Conservation (phyloP, 2,329 filamentous ascomycete species). For the Pseudonectria buxi region DNA sequence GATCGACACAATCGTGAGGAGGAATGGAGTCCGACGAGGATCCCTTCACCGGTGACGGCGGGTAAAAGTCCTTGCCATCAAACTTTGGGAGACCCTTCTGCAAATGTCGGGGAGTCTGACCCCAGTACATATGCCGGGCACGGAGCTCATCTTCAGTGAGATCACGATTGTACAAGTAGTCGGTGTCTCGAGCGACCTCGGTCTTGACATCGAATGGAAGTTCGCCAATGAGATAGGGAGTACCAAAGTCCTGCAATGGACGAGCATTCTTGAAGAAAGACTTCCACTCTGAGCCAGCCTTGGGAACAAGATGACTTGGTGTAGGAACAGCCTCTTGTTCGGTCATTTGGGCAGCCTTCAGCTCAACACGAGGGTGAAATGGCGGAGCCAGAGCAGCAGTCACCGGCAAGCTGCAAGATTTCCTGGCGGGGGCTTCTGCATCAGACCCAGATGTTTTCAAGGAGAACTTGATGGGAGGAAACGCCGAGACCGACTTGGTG, state of each 20-base stretch:
- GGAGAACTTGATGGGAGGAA: constrained; percentile 13
- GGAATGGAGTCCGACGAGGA: constrained; percentile 5
- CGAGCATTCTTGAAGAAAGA: constrained; percentile 15
- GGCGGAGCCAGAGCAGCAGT: constrained; percentile 43
- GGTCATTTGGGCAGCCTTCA: constrained; percentile 2
- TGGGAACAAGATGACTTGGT: constrained; percentile 6
- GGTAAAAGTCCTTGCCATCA: constrained; percentile 59
- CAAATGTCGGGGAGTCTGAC: constrained; percentile 43
- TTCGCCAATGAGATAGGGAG: constrained; percentile 50
- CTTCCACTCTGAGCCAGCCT: constrained; percentile 13
- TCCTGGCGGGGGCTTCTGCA: constrained; percentile 25
- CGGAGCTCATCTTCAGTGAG: constrained; percentile 53
- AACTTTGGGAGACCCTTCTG: constrained; percentile 54
- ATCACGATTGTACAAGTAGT: constrained; percentile 50
- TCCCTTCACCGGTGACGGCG: constrained; percentile 44
- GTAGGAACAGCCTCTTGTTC: constrained; percentile 1
- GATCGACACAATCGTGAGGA: too few relatives aligned
- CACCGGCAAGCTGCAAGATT: constrained; percentile 33
- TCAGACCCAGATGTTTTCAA: constrained; percentile 8
- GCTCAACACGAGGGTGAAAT: constrained; percentile 37
- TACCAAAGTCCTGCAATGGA: constrained; percentile 6
- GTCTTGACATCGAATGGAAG: constrained; percentile 38
- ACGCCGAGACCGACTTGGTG: constrained; percentile 20
- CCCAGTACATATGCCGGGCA: constrained; percentile 56
- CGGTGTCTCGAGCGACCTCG: constrained; percentile 35